Base-by-base conservation (phyloP, 331 rosid genomes). In the Acacia pycnantha region DNA sequence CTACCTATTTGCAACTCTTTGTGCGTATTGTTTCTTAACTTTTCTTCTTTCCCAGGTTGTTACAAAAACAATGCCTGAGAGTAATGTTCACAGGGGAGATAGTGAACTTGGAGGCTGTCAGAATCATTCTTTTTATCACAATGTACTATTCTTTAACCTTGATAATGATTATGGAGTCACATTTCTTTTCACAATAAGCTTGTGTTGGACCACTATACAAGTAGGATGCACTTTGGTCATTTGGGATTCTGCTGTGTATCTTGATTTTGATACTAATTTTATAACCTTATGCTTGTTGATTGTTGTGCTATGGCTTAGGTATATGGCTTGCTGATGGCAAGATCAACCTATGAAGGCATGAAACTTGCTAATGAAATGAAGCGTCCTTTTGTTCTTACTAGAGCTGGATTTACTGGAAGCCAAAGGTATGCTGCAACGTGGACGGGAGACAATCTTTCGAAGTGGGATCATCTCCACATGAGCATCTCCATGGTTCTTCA, bases 401-500 rank as follows among this genome's bases (percentile, higher is more conserved):
- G 98, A 87, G 97, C 97, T 85, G 98, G 97, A 85, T 91, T 93
- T 87, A 68, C 82, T 90, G 98, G 98, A 66, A 93, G 95, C 88
- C 98, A 95, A 88, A 90, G 94, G 88, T 88, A 90, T 85, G 97
- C 97, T 79, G 97, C 98, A 81, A 95, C 97, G 21, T 93, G 97
- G 97, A 95, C 97, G 0, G 98, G 97, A 21, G 98, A 93, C 84
- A 95, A 95, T 88, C 88, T 91, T 87, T 93, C 98, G 43, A 93
- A 80, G 77, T 95, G 98, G 98, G 98, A 93, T 84, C 97, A 95
- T 86, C 90, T 95, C 61, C 97, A 93, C 87, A 95, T 95, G 97
- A 95, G 98, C 84, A 86, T 95, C 91, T 87, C 97, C 54, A 95
- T 95, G 98, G 92, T 87, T 76, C 92, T 95, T 90, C 97, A 95